Evolutionary conservation across 139 green algal species (phyloP).

Genomic region (Coelastrella sp.): DNA sequence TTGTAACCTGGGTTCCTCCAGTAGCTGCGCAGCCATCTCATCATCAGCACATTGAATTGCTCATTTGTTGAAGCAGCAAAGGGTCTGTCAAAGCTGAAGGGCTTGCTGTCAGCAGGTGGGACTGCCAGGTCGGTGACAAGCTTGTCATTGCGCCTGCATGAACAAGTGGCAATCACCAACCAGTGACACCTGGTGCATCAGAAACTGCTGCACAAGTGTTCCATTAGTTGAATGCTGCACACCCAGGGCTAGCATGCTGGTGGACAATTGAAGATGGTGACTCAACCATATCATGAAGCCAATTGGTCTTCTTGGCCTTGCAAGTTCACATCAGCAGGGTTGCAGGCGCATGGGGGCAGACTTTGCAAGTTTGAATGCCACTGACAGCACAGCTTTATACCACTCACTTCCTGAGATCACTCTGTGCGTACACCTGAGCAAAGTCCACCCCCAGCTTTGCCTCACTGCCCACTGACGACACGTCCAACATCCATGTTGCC

Average conservation of each 20-base stretch:
- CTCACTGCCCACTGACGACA: slow-evolving; percentile 32
- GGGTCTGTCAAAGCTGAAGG: slow-evolving; percentile 26
- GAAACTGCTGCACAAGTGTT: no score
- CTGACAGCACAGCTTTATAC: no score
- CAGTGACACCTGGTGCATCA: no score
- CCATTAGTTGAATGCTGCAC: no score
- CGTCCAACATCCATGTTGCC: slow-evolving; percentile 88
- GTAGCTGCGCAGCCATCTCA: slow-evolving; percentile 27
- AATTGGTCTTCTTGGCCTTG: no score
- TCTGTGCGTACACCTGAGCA: slow-evolving; percentile 32
- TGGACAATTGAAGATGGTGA: no score
- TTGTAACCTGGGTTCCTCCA: slow-evolving; percentile 50
- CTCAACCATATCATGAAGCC: no score
- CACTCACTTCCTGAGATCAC: slow-evolving; percentile 13
- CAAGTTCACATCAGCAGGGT: no score
- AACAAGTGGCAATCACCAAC: no score
- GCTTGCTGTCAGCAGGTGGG: slow-evolving; percentile 1
- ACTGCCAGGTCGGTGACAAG: slow-evolving; percentile 4
- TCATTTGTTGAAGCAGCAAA: slow-evolving; percentile 9
- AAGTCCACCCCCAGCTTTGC: background rate
- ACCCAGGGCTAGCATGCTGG: no score
- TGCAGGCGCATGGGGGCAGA: no score
- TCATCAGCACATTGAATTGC: slow-evolving; percentile 37
- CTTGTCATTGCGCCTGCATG: background rate
- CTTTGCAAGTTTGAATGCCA: no score